Evolutionary conservation across 2,329 filamentous ascomycete species (phyloP).

Genomic region (Annulohypoxylon truncatum): DNA sequence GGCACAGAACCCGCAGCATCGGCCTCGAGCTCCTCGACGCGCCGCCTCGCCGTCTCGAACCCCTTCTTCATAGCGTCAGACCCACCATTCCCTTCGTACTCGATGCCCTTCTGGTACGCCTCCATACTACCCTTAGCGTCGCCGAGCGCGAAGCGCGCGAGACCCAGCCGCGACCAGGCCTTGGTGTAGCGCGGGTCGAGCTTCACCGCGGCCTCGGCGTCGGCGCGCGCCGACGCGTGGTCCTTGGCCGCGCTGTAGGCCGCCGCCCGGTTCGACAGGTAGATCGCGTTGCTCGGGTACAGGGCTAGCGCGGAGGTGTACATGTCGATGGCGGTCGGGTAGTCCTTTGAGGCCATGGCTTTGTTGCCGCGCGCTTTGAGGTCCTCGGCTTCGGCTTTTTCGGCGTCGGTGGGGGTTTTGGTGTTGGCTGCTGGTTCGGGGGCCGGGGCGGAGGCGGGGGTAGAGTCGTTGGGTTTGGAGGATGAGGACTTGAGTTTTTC

Average conservation of each 20-base stretch:
- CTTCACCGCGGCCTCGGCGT: constrained; percentile 90
- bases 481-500: constrained; percentile 83
- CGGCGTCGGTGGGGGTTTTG: constrained; percentile 60
- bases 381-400: constrained; percentile 84
- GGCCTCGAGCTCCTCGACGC: constrained; percentile 81
- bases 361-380: constrained; percentile 93
- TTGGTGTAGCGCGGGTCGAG: constrained; percentile 96
- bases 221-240: constrained; percentile 84
- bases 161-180: constrained; percentile 92
- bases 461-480: constrained; percentile 49
- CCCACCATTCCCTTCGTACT: constrained; percentile 92
- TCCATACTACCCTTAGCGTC: constrained; percentile 94
- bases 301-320: constrained; percentile 90
- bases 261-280: constrained; percentile 96
- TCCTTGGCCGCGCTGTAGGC: constrained; percentile 87
- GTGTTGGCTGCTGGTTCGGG: constrained; percentile 37
- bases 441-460: constrained; percentile 57
- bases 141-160: constrained; percentile 90
- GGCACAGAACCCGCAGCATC: constrained; percentile 61
- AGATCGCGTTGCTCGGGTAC: constrained; percentile 89
- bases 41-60: constrained; percentile 89
- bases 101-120: constrained; percentile 92
- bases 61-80: constrained; percentile 98
- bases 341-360: constrained; percentile 95
- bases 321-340: constrained; percentile 80